Evolutionary conservation across 345 rosid genomes (phyloP).

Genomic region (Moricandia arvensis): DNA sequence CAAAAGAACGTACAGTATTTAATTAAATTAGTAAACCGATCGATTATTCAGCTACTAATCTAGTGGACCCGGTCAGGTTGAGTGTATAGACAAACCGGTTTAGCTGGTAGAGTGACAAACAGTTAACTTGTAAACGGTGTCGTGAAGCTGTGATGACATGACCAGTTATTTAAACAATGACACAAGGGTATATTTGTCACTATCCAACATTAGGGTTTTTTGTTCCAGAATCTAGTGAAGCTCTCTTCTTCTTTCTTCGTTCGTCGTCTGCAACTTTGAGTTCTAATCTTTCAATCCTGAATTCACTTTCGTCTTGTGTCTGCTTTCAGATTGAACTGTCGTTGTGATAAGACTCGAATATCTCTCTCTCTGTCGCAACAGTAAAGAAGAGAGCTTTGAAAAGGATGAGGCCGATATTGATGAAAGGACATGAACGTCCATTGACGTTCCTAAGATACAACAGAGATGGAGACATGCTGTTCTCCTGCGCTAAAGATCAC

Average conservation of each 20-base stretch:
- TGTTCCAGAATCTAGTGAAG: neutral
- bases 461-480: slow-evolving; percentile 85
- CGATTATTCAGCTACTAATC: neutral
- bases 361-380: neutral
- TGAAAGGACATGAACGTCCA: slow-evolving; percentile 99
- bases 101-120: neutral
- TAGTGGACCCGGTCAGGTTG: neutral
- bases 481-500: slow-evolving; percentile 97
- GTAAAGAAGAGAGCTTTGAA: neutral
- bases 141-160: neutral
- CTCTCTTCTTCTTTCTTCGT: neutral
- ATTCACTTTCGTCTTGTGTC: neutral
- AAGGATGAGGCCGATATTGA: slow-evolving; percentile 90
- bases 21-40: neutral
- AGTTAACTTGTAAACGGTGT: neutral
- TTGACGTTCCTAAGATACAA: slow-evolving; percentile 85
- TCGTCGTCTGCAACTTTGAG: neutral
- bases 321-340: neutral
- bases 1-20: too few species aligned
- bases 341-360: neutral
- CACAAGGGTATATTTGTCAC: neutral
- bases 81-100: neutral
- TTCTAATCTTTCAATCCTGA: neutral
- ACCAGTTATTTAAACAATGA: neutral
- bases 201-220: neutral